Evolutionary conservation across 192 early-diverging fungal genomes (phyloP), one percentile per base, ranked within the genome.

Genomic region (Gonapodya prolifera): DNA sequence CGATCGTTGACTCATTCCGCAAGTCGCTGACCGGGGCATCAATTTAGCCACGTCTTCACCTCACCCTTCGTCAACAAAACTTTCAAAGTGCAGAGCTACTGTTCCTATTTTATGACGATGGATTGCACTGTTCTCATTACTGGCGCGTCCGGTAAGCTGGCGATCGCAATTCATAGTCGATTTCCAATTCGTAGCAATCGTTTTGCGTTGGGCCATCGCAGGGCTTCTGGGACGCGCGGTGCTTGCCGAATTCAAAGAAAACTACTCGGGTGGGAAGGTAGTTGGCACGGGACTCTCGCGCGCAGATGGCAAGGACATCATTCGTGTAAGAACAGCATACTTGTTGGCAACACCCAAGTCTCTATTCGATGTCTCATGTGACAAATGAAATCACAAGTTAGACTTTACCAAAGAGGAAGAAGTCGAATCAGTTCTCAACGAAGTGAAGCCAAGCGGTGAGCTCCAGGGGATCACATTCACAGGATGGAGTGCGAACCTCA

Each of bases 191-290:
- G 8, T 16, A 61, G 23, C 45, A 16, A 8, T 61, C 23, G 45
- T 61, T 23, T 16, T 61, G 23, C 45, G 8, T 16, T 61, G 23
- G 8, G 8, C 45, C 45, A 16, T 61, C 45, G 91, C 91, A 30
- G 94, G 94, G 30, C 87, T 94, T 0, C 87, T 96, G 34, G 94
- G 94, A 2, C 90, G 94, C 34, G 87, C 90, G 16, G 93, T 94
- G 17, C 75, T 83, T 2, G 69, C 79, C 1, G 85, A 87, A 35
- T 87, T 93, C 69, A 79, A 86, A 76, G 75, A 83, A 2, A 29
- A 33, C 33, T 70, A n/a, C 33, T 2, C 30, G 0, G 1, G 0
- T 34, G 29, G 8, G 1, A 61, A 75, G 90, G 94, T 91, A 31
- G 79, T 95, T 45, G 94, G 94, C 28, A 89, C 90, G 0, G 92